A percentile compares a stretch with the other conserved stretches of the same genome.
Conservation (phyloP, 1,284 basidiomycete genomes). For the Coniferiporia weirii region DNA sequence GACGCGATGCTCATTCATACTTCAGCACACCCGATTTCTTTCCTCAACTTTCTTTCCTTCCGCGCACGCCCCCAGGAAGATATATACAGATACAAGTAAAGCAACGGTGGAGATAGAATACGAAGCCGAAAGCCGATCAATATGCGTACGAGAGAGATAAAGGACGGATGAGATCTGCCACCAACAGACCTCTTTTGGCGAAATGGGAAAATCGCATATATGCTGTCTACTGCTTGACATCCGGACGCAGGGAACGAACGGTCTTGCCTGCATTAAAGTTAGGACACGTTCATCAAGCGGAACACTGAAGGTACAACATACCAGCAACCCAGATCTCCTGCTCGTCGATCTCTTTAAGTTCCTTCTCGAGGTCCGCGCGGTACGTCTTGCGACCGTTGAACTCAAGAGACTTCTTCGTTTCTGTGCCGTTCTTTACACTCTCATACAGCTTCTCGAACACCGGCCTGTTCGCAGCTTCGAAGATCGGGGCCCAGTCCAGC, state of each 20-base stretch:
- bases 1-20: too few species aligned
- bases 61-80: background rate
- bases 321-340: conserved; percentile 98
- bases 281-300: conserved; percentile 11
- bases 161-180: background rate
- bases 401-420: conserved; percentile 95
- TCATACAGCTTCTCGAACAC: conserved; percentile 95
- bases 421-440: conserved; percentile 90
- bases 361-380: conserved; percentile 89
- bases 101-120: too few species aligned
- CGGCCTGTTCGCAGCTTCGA: conserved; percentile 90
- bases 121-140: too few species aligned
- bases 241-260: conserved; percentile 74
- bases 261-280: conserved; percentile 48
- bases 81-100: conserved; percentile 2
- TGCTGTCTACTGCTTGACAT: conserved; percentile 45
- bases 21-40: background rate
- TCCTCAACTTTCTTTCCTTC: background rate
- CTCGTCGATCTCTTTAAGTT: conserved; percentile 92
- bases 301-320: conserved; percentile 32
- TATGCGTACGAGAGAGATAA: background rate
- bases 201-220: background rate
- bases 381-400: conserved; percentile 94
- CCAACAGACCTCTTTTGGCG: conserved; percentile 1
- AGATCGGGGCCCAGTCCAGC: conserved; percentile 98